A percentile compares a stretch with the other conserved stretches of the same genome.
These are phyloP conservation scores for Penicillium samsonianum DNA, from an alignment of 495 filamentous ascomycete species.

Conservation along the genomic window DNA sequence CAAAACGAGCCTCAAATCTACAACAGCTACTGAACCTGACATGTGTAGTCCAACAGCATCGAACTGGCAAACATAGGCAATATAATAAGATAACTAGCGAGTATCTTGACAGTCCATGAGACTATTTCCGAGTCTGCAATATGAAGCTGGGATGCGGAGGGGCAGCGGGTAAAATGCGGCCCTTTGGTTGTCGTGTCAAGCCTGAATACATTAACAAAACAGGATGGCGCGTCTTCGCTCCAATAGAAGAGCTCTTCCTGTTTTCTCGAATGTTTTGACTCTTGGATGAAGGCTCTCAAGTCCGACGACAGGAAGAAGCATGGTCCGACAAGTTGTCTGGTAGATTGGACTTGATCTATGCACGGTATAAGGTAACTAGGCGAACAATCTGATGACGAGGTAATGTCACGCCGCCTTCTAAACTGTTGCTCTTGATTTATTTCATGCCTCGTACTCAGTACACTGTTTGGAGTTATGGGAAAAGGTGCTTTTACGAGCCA, in stretches of 20 bases:
- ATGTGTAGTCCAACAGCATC: constrained; percentile 7
- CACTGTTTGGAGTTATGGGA: too few species aligned
- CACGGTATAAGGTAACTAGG: too few species aligned
- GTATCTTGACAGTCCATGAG: neutral
- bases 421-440: too few species aligned
- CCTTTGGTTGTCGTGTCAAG: constrained; percentile 7
- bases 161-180: constrained; percentile 6
- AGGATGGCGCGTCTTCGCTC: constrained; percentile 3
- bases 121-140: constrained; percentile 1
- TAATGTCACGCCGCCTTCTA: too few species aligned
- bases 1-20: constrained; percentile 7
- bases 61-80: constrained; percentile 8
- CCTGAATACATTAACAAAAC: constrained; percentile 2
- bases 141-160: constrained; percentile 3
- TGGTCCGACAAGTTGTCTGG: constrained; percentile 2
- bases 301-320: constrained; percentile 4
- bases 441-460: too few species aligned
- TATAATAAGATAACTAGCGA: constrained; percentile 6
- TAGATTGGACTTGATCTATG: too few species aligned
- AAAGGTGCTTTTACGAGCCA: too few species aligned
- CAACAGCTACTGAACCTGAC: neutral
- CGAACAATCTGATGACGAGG: too few species aligned
- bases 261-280: constrained; percentile 2
- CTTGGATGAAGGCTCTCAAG: neutral
- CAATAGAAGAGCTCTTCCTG: constrained; percentile 4